Percentiles rank a stretch among this genome's conserved stretches.
Conservation (phyloP, 176 grass and related monocot genomes). For the Alloteropsis semialata region DNA sequence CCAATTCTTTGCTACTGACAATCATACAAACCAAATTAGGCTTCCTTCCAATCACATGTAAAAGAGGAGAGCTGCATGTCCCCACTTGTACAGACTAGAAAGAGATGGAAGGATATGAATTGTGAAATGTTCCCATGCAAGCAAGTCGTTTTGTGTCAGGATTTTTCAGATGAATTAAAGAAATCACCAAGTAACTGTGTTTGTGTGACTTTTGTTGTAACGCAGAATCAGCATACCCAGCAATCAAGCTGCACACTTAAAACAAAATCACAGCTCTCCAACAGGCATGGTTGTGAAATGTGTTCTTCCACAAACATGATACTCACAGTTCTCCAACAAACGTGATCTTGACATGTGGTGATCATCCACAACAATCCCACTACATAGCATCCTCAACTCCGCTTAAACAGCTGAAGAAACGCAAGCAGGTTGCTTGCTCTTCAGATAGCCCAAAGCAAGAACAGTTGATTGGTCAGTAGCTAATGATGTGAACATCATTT, state of each 20-base stretch:
- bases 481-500: neutral
- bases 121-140: neutral
- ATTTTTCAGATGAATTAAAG: neutral
- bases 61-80: neutral
- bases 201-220: neutral
- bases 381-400: neutral
- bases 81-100: neutral
- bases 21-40: conserved; percentile 31
- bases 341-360: no score
- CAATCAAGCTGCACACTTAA: neutral
- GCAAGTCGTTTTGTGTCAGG: neutral
- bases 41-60: conserved; percentile 7
- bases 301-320: neutral
- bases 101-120: neutral
- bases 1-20: conserved; percentile 21
- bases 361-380: neutral
- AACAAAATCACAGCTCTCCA: neutral
- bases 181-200: neutral
- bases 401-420: neutral
- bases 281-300: neutral
- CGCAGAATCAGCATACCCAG: neutral
- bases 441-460: neutral
- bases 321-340: no score
- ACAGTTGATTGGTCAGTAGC: neutral
- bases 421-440: neutral